phyloP scores from a whole-genome alignment of 2,329 filamentous ascomycete species.

The Talaromyces verruculosus region DNA sequence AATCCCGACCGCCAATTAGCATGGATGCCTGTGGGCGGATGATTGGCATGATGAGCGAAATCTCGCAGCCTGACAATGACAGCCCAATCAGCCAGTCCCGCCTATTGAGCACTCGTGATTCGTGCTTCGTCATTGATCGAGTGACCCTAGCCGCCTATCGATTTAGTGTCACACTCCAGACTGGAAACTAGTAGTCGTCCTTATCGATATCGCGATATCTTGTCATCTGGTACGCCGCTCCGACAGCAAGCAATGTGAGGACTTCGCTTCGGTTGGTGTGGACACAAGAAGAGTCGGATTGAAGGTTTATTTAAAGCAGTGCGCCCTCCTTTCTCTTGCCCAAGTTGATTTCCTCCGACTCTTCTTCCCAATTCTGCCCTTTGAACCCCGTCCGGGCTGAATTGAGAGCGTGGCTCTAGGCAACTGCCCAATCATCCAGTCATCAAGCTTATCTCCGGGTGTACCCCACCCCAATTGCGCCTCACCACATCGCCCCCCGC shows the following conservation, averaged over 20 bases:
- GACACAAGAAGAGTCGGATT: not conserved
- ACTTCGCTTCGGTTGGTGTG: not conserved
- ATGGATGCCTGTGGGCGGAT: conserved; percentile 7
- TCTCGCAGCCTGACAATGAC: conserved; percentile 17
- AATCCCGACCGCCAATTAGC: conserved; percentile 9
- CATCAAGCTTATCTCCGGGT: conserved; percentile 14
- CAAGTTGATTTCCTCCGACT: not conserved
- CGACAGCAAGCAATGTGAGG: not conserved
- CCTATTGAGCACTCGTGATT: conserved; percentile 5
- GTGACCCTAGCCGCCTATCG: conserved; percentile 12
- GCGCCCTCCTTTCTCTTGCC: not conserved
- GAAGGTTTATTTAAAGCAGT: not conserved
- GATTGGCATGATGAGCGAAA: conserved; percentile 7
- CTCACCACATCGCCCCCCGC: conserved; percentile 16
- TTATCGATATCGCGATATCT: conserved; percentile 4
- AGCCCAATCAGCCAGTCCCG: conserved; percentile 14
- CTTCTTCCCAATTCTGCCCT: not conserved
- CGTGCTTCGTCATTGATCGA: conserved; percentile 2
- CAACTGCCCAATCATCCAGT: not conserved
- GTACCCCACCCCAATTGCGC: conserved; percentile 15
- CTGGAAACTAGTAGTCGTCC: not conserved
- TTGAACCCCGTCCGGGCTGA: not conserved
- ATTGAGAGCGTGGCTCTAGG: conserved; percentile 1
- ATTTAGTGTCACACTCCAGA: conserved; percentile 7
- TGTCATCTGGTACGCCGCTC: not conserved